A percentile compares a stretch with the other conserved stretches of the same genome.
phyloP scores from a whole-genome alignment of 1,139 yeast species.

The Pneumocystis jirovecii region DNA sequence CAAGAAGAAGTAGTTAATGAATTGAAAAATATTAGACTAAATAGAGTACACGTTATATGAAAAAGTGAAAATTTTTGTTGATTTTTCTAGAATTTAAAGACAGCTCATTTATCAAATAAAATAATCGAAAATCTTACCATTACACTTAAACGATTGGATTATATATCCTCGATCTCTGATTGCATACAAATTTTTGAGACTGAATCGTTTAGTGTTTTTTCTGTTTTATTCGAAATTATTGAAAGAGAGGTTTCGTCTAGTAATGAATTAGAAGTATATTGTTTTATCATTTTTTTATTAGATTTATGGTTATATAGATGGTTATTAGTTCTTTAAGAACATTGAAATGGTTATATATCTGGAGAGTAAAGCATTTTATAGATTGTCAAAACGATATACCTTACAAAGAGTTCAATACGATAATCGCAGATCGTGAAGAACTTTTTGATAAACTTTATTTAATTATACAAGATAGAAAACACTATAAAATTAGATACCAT shows the following conservation, averaged over 20 bases:
- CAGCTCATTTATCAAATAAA: conserved; percentile 2
- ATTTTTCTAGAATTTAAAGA: conserved; percentile 6
- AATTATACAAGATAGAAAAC: not conserved
- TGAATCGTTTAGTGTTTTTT: conserved; percentile 7
- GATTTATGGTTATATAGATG: not conserved
- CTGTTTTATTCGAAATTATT: not conserved
- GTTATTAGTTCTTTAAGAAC: not conserved
- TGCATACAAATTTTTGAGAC: conserved; percentile 7
- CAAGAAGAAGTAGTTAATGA: conserved; percentile 10
- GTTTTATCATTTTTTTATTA: not conserved
- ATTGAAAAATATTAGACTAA: conserved; percentile 1
- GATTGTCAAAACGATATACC: not conserved
- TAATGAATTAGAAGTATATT: not conserved
- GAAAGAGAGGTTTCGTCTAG: not conserved
- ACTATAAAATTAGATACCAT: not conserved
- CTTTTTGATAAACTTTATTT: not conserved
- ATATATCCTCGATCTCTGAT: conserved; percentile 9
- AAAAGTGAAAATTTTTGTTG: not conserved
- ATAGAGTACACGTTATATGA: not conserved
- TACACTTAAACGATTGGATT: conserved; percentile 7
- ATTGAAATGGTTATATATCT: not conserved
- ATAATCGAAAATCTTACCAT: not conserved
- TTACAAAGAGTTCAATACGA: not conserved
- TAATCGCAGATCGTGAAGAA: not conserved
- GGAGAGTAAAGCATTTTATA: not conserved